A percentile compares a stretch with the other conserved stretches of the same genome.
Evolutionary conservation across 768 basidiomycete species (phyloP).

Genomic region (Russula brevipes): DNA sequence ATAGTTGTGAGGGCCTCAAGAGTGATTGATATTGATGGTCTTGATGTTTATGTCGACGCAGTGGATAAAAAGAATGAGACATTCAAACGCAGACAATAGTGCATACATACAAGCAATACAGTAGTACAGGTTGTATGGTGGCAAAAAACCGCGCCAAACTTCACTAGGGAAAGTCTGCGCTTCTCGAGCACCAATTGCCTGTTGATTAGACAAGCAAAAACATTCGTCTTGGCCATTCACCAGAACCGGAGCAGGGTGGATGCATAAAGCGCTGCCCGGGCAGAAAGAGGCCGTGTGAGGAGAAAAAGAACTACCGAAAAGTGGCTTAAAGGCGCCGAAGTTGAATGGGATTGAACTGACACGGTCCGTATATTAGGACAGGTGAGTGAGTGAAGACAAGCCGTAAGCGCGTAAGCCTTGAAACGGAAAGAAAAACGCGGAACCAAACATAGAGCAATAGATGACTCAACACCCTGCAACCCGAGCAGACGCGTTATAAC

Average conservation of each 20-base stretch:
- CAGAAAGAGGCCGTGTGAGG: slow-evolving; percentile 26
- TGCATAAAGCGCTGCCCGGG: slow-evolving; percentile 25
- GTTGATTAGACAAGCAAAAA: slow-evolving; percentile 18
- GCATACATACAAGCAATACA: neutral
- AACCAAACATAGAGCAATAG: slow-evolving; percentile 8
- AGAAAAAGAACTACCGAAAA: no score
- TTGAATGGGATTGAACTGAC: no score
- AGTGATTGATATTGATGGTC: neutral
- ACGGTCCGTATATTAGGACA: no score
- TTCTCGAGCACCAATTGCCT: slow-evolving; percentile 26
- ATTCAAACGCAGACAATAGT: neutral
- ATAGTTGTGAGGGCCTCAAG: no score
- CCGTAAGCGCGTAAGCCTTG: no score
- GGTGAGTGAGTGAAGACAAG: no score
- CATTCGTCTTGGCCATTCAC: slow-evolving; percentile 26
- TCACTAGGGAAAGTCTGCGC: slow-evolving; percentile 11
- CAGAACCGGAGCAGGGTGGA: slow-evolving; percentile 29
- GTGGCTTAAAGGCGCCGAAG: no score
- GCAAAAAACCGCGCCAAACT: slow-evolving; percentile 23
- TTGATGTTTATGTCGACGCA: neutral
- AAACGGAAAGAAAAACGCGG: no score
- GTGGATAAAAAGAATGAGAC: no score
- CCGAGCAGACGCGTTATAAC: neutral
- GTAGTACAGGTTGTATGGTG: slow-evolving; percentile 16
- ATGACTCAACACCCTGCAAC: no score